Evolutionary conservation across 2,329 filamentous ascomycete species (phyloP).

Genomic region (Amphichorda felina): DNA sequence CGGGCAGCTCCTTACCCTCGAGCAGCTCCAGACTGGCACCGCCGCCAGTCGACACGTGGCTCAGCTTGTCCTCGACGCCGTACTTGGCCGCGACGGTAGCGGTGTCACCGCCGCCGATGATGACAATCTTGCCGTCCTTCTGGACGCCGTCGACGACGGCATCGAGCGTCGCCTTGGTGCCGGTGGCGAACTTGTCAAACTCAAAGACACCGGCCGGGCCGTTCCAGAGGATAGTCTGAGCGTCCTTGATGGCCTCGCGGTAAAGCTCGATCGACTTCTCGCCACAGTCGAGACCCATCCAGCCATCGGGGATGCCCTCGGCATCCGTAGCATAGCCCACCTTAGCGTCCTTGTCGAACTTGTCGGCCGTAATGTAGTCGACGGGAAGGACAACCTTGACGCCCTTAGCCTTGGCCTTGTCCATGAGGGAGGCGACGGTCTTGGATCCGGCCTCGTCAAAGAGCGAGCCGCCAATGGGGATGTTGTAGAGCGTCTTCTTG

Average conservation of each 20-base stretch:
- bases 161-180: slow-evolving; percentile 86
- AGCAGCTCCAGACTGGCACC: slow-evolving; percentile 92
- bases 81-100: slow-evolving; percentile 98
- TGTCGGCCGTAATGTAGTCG: slow-evolving; percentile 94
- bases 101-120: slow-evolving; percentile 96
- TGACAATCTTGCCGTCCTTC: slow-evolving; percentile 78
- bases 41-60: slow-evolving; percentile 94
- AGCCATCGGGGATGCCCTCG: slow-evolving; percentile 88
- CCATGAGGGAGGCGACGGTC: slow-evolving; percentile 75
- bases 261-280: slow-evolving; percentile 80
- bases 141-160: slow-evolving; percentile 72
- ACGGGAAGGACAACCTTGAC: slow-evolving; percentile 91
- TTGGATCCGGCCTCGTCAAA: slow-evolving; percentile 92
- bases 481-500: slow-evolving; percentile 93
- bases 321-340: slow-evolving; percentile 73
- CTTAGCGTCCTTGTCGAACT: slow-evolving; percentile 78
- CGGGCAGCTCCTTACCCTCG: slow-evolving; percentile 95
- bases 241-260: slow-evolving; percentile 73
- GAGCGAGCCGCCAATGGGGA: slow-evolving; percentile 81
- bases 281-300: slow-evolving; percentile 96
- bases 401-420: slow-evolving; percentile 93
- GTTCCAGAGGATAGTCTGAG: slow-evolving; percentile 98
- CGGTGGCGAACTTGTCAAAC: slow-evolving; percentile 85
- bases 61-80: slow-evolving; percentile 89
- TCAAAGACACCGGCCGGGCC: slow-evolving; percentile 96